Conservation (phyloP, 352 stramenopile genomes). For the Aphanomyces euteiches region DNA sequence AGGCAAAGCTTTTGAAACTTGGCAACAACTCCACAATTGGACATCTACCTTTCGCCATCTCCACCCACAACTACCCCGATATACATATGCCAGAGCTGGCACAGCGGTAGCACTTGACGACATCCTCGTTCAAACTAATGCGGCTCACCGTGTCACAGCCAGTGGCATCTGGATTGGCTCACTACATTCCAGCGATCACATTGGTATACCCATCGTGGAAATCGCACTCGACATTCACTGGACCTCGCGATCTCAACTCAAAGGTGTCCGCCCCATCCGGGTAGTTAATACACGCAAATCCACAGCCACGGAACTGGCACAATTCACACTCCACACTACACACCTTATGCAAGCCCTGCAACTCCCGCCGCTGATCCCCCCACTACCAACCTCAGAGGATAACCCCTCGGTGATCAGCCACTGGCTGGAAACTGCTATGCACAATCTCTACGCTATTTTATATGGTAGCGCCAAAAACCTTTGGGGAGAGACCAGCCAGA, state of each 20-base stretch:
- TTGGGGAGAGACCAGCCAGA: background rate
- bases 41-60: background rate
- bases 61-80: background rate
- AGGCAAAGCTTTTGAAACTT: background rate
- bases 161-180: no score
- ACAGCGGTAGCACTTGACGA: background rate
- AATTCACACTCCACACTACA: background rate
- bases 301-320: background rate
- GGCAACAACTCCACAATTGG: background rate
- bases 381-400: no score
- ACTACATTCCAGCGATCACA: no score
- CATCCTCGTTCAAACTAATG: background rate
- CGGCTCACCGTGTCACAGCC: background rate
- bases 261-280: background rate
- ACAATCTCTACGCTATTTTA: background rate
- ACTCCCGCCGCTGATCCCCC: background rate
- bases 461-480: background rate
- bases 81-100: background rate
- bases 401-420: no score
- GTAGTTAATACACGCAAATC: background rate
- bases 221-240: no score
- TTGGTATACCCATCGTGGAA: no score
- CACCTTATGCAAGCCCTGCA: background rate
- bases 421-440: background rate
- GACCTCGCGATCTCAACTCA: background rate